Evolutionary conservation across 768 basidiomycete species (phyloP).

Genomic region (Mycena latifolia): DNA sequence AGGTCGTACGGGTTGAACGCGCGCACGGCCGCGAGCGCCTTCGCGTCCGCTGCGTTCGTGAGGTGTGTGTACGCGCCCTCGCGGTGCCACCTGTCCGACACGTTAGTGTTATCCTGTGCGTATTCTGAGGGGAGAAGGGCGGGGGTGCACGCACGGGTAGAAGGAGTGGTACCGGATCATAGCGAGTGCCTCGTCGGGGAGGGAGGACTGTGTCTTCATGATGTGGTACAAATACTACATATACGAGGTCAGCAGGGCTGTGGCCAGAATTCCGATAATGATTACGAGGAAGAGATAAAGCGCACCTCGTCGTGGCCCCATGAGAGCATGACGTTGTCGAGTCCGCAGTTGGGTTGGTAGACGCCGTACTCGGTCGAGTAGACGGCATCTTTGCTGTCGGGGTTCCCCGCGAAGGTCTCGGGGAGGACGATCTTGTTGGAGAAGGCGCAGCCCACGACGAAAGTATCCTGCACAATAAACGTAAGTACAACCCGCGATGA

Average conservation of each 20-base stretch:
- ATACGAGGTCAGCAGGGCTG: not conserved
- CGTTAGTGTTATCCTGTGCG: not conserved
- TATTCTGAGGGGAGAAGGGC: not conserved
- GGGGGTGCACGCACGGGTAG: conserved; percentile 72
- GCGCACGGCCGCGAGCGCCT: conserved; percentile 77
- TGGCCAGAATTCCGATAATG: too few relatives aligned
- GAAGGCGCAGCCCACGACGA: conserved; percentile 86
- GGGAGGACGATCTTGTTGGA: conserved; percentile 85
- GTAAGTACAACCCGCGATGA: conserved; percentile 43
- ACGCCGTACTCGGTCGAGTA: conserved; percentile 78
- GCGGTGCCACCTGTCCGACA: conserved; percentile 78
- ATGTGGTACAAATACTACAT: conserved; percentile 85
- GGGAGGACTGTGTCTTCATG: conserved; percentile 82
- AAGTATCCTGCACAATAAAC: conserved; percentile 65
- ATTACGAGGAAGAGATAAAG: too few relatives aligned
- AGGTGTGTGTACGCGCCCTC: conserved; percentile 89
- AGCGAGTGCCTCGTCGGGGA: conserved; percentile 85
- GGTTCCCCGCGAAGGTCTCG: conserved; percentile 67
- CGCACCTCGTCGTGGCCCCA: conserved; percentile 69
- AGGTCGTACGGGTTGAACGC: conserved; percentile 96
- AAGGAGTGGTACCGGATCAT: conserved; percentile 98
- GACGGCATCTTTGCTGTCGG: conserved; percentile 63
- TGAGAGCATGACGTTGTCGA: conserved; percentile 82
- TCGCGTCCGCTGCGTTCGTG: conserved; percentile 76
- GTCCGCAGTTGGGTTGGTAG: conserved; percentile 82